phyloP scores from a whole-genome alignment of 192 early-diverging fungal species.

The Coemansia sp. region DNA sequence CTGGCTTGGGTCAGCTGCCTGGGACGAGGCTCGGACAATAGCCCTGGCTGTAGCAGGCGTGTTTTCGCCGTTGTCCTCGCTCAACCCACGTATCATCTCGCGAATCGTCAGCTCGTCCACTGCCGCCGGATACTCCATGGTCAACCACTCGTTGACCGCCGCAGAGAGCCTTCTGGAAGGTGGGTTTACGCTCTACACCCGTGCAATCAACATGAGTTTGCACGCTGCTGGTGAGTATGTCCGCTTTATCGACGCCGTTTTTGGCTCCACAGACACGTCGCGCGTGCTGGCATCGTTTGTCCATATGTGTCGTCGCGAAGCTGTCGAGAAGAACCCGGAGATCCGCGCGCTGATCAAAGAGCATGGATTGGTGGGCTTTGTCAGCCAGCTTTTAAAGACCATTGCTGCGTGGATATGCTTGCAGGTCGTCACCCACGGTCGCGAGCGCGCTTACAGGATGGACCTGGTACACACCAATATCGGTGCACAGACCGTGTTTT shows the following conservation, averaged over 20 bases:
- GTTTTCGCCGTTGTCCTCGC: conserved; percentile 39
- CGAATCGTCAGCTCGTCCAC: conserved; percentile 36
- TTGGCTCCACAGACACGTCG: conserved; percentile 94
- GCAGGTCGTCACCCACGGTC: conserved; percentile 75
- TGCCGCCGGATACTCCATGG: conserved; percentile 30
- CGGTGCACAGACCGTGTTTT: conserved; percentile 17
- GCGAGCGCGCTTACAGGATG: conserved; percentile 48
- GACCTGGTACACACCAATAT: conserved; percentile 50
- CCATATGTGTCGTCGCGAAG: conserved; percentile 72
- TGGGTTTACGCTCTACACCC: conserved; percentile 76
- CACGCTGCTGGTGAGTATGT: conserved; percentile 84
- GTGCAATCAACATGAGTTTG: conserved; percentile 68
- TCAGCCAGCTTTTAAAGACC: conserved; percentile 76
- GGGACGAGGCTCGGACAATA: conserved; percentile 36
- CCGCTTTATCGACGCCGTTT: conserved; percentile 87
- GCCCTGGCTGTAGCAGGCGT: conserved; percentile 24
- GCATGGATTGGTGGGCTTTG: conserved; percentile 64
- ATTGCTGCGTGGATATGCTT: conserved; percentile 82
- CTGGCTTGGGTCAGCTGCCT: conserved; percentile 40
- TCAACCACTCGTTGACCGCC: conserved; percentile 43
- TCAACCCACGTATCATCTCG: conserved; percentile 50
- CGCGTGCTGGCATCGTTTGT: conserved; percentile 81
- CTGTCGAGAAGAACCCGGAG: conserved; percentile 65
- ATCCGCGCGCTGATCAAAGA: conserved; percentile 59
- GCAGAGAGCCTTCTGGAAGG: conserved; percentile 54